These are phyloP conservation scores for Aristolochia californica DNA, from an alignment of 164 flowering plant species.

Conservation along the genomic window DNA sequence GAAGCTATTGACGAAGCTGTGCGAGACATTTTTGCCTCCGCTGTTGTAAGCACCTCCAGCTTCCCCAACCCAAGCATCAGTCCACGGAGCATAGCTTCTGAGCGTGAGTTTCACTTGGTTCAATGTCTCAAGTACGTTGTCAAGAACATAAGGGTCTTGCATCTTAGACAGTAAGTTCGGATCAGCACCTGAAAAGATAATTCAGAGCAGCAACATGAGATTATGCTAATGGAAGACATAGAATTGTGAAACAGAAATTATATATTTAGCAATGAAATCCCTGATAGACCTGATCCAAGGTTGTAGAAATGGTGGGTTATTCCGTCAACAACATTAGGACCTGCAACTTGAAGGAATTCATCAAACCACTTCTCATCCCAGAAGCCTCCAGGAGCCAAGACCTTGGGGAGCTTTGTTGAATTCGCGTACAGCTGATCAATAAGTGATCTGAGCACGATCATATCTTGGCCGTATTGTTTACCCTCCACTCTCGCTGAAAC, in stretches of 20 bases:
- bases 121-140: constrained; percentile 27
- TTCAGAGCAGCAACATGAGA: too few relatives aligned
- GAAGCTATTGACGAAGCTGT: constrained; percentile 49
- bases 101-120: constrained; percentile 17
- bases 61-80: constrained; percentile 67
- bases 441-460: constrained; percentile 21
- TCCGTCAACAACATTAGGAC: constrained; percentile 37
- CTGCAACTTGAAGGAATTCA: constrained; percentile 29
- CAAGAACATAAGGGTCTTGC: constrained; percentile 41
- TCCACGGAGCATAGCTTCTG: constrained; percentile 30
- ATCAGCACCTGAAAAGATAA: constrained; percentile 35
- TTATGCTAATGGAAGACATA: not conserved
- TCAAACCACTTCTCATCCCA: constrained; percentile 50
- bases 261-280: too few relatives aligned
- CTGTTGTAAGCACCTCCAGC: constrained; percentile 71
- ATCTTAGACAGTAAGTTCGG: constrained; percentile 29
- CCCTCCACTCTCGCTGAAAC: constrained; percentile 34
- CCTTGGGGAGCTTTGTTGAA: constrained; percentile 16
- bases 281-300: constrained; percentile 73
- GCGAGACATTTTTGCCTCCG: constrained; percentile 43
- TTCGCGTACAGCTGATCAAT: constrained; percentile 25
- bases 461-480: constrained; percentile 42
- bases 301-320: constrained; percentile 65
- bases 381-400: constrained; percentile 55
- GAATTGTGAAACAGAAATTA: too few relatives aligned